Base-by-base conservation (phyloP, 371 early-diverging fungal species). In the Lichtheimia ornata region DNA sequence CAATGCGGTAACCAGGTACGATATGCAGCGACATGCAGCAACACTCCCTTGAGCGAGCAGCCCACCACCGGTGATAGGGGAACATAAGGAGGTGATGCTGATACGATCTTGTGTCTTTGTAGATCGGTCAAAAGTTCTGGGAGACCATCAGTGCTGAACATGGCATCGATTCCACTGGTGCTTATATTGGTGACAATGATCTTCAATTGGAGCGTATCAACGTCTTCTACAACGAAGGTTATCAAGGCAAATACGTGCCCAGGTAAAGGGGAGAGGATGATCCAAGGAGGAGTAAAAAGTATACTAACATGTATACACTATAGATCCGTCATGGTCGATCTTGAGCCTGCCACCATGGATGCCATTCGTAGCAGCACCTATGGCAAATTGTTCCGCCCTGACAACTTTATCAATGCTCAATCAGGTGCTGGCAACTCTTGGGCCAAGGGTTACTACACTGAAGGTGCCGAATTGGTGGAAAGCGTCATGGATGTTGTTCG, bases 261-360 rank as follows among this genome's bases (percentile, higher is more conserved):
- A 97, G 91, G 97, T 96, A 88, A 24, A 66, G 22, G 15, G 14
- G 14, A 13, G 28, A 20, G 18, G 44, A 41, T 17, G 20, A 44
- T 3, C 4, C 15, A 0, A 22, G 47, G 60, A 22, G 52, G 60
- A 22, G 52, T 61, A 89, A 87, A 22, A 1, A 27, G 52, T 3
- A 30, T 30, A 7, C 30, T 30, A 30, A 30, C 30, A 30, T 30
- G n/a, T n/a, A 27, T 5, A 27, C 51, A 51, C n/a, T 44, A 15
- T 69, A 74, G 99, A 72, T 96, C 99, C 51, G 97, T 99, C 64
- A 83, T 99, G 42, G 95, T 99, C 55, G 99, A 99, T 82, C 82
- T 99, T 43, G 99, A 99, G 84, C 99, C 99, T 54, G 99, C 98
- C 60, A 98, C 99, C 63, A 97, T 99, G 93, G 99, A 98, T 73